phyloP scores from a whole-genome alignment of 1,139 yeast species.

The Kluyveromyces sp. region DNA sequence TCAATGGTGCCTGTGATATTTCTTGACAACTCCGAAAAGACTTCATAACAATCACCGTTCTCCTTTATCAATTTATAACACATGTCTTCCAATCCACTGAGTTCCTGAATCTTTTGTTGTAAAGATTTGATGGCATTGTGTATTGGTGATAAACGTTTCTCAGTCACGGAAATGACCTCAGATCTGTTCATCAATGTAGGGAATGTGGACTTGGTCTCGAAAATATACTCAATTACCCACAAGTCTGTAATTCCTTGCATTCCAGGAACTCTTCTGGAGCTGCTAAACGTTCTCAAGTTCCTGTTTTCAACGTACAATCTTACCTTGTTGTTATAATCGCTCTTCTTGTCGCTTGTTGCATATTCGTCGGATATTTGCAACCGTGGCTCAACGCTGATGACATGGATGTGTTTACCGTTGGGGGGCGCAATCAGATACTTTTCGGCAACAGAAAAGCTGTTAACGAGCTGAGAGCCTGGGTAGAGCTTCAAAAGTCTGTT shows the following conservation, averaged over 20 bases:
- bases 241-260: slow-evolving; percentile 65
- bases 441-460: slow-evolving; percentile 58
- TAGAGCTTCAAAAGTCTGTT: slow-evolving; percentile 67
- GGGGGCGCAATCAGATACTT: slow-evolving; percentile 44
- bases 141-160: slow-evolving; percentile 70
- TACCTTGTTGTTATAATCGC: slow-evolving; percentile 33
- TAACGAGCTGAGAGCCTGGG: slow-evolving; percentile 74
- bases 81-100: slow-evolving; percentile 60
- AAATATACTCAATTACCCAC: slow-evolving; percentile 86
- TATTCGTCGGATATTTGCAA: slow-evolving; percentile 42
- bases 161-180: slow-evolving; percentile 50
- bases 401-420: slow-evolving; percentile 68
- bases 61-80: slow-evolving; percentile 52
- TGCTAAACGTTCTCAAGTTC: slow-evolving; percentile 63
- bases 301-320: slow-evolving; percentile 66
- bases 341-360: slow-evolving; percentile 17
- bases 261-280: slow-evolving; percentile 68
- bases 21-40: slow-evolving; percentile 66
- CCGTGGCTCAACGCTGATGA: slow-evolving; percentile 66
- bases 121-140: slow-evolving; percentile 73
- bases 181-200: slow-evolving; percentile 86
- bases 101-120: slow-evolving; percentile 61
- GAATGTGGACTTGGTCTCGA: slow-evolving; percentile 68
- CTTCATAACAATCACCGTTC: slow-evolving; percentile 42
- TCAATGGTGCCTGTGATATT: slow-evolving; percentile 83